phyloP scores from a whole-genome alignment of 208 protist species.

The Angomonas deanei region DNA sequence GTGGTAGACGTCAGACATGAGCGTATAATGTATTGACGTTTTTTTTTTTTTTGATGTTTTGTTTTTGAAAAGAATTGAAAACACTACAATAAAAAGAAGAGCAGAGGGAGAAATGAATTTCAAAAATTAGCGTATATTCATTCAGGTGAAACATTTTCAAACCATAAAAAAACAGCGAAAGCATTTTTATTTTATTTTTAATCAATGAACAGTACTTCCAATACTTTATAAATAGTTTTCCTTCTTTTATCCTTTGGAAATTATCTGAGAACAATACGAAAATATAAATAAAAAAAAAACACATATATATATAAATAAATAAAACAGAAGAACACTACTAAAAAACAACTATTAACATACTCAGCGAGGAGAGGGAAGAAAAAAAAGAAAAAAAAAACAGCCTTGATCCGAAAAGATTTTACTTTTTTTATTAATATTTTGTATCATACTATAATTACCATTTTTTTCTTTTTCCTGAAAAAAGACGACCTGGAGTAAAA shows the following conservation, averaged over 20 bases:
- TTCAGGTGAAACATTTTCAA: background rate
- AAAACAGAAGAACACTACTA: conserved; percentile 1
- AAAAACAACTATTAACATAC: background rate
- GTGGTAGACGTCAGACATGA: no score
- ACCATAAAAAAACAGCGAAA: background rate
- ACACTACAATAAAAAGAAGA: background rate
- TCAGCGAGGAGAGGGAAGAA: background rate
- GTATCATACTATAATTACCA: background rate
- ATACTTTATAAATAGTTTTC: no score
- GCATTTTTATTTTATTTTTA: background rate
- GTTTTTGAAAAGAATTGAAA: background rate
- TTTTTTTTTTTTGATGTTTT: conserved; percentile 9
- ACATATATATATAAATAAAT: background rate
- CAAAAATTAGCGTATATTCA: no score
- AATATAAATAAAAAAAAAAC: conserved; percentile 14
- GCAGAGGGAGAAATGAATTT: conserved; percentile 6
- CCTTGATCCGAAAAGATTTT: background rate
- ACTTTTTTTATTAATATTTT: background rate
- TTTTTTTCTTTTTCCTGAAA: no score
- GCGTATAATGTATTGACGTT: no score
- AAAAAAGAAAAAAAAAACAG: conserved; percentile 3
- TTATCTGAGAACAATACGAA: background rate
- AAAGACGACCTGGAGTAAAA: no score
- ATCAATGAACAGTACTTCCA: no score
- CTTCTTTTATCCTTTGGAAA: background rate